Percentiles rank a stretch among this genome's conserved stretches.
These are phyloP conservation scores for Casaregolazyma lundiana DNA, from an alignment of 1,139 yeast genomes.

Conservation along the genomic window DNA sequence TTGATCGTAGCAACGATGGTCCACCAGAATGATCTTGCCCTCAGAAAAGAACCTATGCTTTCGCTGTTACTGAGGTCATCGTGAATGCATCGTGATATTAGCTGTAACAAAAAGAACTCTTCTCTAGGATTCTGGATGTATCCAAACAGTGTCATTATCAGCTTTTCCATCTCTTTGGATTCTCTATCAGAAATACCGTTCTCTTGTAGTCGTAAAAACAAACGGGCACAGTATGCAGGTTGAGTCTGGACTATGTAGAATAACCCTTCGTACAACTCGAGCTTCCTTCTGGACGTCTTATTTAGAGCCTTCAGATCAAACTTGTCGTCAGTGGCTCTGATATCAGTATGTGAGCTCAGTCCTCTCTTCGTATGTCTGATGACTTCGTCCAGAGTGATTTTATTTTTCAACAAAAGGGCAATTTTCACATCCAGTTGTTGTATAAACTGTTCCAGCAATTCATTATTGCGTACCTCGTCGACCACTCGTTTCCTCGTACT, in stretches of 20 bases:
- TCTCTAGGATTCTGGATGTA: slow-evolving; percentile 51
- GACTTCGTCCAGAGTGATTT: slow-evolving; percentile 72
- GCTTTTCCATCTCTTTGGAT: slow-evolving; percentile 41
- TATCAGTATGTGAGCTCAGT: slow-evolving; percentile 22
- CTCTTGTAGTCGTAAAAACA: slow-evolving; percentile 38
- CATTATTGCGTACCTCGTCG: slow-evolving; percentile 59
- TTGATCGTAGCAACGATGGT: slow-evolving; percentile 52
- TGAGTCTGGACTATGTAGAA: slow-evolving; percentile 83
- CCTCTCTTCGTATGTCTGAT: slow-evolving; percentile 49
- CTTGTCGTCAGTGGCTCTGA: slow-evolving; percentile 27
- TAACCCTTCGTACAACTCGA: slow-evolving; percentile 68
- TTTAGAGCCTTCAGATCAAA: slow-evolving; percentile 40
- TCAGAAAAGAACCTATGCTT: slow-evolving; percentile 25
- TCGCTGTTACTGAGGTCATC: slow-evolving; percentile 39
- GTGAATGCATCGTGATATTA: slow-evolving; percentile 50
- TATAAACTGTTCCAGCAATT: slow-evolving; percentile 64
- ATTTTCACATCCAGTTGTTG: slow-evolving; percentile 80
- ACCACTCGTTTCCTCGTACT: slow-evolving; percentile 63
- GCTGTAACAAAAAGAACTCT: slow-evolving; percentile 63
- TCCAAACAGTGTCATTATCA: slow-evolving; percentile 48
- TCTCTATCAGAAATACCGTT: slow-evolving; percentile 32
- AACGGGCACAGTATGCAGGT: slow-evolving; percentile 63
- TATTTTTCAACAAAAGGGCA: slow-evolving; percentile 71
- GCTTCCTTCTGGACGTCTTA: slow-evolving; percentile 38
- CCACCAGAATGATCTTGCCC: slow-evolving; percentile 42